These are phyloP conservation scores for Friedmanniomyces simplex DNA, from an alignment of 495 filamentous ascomycete species.

Conservation along the genomic window DNA sequence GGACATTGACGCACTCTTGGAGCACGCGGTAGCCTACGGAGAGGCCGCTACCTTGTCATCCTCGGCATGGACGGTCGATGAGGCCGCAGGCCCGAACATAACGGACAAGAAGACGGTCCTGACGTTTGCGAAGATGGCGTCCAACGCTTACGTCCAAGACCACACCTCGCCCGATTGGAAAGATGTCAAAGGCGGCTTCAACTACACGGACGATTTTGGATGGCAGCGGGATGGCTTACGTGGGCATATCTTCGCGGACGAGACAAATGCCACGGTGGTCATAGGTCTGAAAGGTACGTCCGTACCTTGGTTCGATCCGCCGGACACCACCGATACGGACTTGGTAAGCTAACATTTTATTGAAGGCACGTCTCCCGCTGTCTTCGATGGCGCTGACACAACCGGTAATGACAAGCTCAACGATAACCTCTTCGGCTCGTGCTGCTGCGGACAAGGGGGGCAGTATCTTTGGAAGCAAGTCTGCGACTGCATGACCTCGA, in stretches of 20 bases:
- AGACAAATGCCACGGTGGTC: constrained; percentile 74
- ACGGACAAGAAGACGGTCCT: constrained; percentile 79
- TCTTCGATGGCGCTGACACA: constrained; percentile 90
- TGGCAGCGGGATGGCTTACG: constrained; percentile 84
- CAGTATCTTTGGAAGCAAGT: constrained; percentile 77
- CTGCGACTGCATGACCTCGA: constrained; percentile 76
- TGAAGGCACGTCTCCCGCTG: constrained; percentile 46
- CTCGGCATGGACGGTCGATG: constrained; percentile 75
- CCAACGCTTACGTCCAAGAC: constrained; percentile 73
- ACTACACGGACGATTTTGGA: constrained; percentile 73
- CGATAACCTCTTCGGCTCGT: constrained; percentile 95
- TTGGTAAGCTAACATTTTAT: constrained; percentile 53
- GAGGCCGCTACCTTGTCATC: constrained; percentile 47
- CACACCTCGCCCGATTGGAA: constrained; percentile 70
- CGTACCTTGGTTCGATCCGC: constrained; percentile 82
- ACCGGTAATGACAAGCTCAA: constrained; percentile 96
- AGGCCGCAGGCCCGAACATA: constrained; percentile 66
- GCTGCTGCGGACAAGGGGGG: constrained; percentile 89
- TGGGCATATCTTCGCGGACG: constrained; percentile 84
- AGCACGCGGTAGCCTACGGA: constrained; percentile 52
- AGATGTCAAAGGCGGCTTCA: constrained; percentile 67
- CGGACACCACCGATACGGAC: constrained; percentile 52
- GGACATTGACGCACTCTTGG: constrained; percentile 65
- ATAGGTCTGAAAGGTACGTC: constrained; percentile 68
- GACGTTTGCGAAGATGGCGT: constrained; percentile 73